These are phyloP conservation scores for Daldinia grandis DNA, from an alignment of 495 filamentous ascomycete species.

Conservation along the genomic window DNA sequence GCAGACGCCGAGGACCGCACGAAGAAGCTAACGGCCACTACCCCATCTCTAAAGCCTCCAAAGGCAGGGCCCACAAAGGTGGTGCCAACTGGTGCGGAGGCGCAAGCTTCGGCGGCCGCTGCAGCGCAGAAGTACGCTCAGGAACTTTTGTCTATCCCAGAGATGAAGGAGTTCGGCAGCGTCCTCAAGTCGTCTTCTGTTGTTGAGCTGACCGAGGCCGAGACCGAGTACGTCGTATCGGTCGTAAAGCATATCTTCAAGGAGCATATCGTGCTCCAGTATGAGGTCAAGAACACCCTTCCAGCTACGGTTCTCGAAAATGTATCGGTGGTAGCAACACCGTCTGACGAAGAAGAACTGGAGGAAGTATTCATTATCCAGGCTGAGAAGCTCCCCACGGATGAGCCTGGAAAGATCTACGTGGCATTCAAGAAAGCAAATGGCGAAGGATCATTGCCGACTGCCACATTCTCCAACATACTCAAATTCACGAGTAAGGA, in stretches of 20 bases:
- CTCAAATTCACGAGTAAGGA: conserved; percentile 98
- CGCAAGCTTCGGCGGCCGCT: conserved; percentile 73
- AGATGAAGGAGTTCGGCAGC: conserved; percentile 85
- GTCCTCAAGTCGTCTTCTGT: conserved; percentile 87
- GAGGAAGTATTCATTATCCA: conserved; percentile 95
- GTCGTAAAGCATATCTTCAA: conserved; percentile 98
- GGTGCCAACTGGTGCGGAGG: conserved; percentile 73
- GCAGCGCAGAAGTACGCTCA: conserved; percentile 86
- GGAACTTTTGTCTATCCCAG: conserved; percentile 86
- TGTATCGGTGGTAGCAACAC: conserved; percentile 86
- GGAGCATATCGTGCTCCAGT: conserved; percentile 94
- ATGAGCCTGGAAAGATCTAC: conserved; percentile 90
- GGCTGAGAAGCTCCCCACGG: conserved; percentile 77
- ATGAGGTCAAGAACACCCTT: conserved; percentile 97
- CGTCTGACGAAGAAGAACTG: conserved; percentile 81
- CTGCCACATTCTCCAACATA: conserved; percentile 85
- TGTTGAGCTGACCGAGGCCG: conserved; percentile 93
- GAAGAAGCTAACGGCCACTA: conserved; percentile 91
- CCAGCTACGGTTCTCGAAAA: conserved; percentile 89
- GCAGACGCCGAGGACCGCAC: conserved; percentile 96
- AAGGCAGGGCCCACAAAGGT: conserved; percentile 82
- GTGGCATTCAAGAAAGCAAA: conserved; percentile 88
- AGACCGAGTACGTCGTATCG: conserved; percentile 95
- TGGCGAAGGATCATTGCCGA: conserved; percentile 74
- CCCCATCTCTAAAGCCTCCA: conserved; percentile 94